phyloP scores from a whole-genome alignment of 441 rosid genomes.

The Mallotus repandus region DNA sequence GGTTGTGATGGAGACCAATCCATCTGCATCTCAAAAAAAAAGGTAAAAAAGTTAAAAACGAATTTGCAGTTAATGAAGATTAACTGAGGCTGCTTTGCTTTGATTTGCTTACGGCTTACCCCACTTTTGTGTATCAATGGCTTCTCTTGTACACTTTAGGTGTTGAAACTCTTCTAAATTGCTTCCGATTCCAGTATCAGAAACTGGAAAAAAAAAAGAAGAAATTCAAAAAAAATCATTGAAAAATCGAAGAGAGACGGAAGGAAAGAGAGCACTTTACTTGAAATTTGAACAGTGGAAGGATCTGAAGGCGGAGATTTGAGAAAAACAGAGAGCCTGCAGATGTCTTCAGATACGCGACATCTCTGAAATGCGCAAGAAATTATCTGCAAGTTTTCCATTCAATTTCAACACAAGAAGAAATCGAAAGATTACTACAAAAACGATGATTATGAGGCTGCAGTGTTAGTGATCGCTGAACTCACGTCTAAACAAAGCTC shows the following conservation, averaged over 20 bases:
- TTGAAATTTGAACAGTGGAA: conserved; percentile 46
- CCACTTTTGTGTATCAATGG: conserved; percentile 50
- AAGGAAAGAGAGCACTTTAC: conserved; percentile 32
- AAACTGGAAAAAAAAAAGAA: conserved; percentile 35
- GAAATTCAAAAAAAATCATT: background rate
- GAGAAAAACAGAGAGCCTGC: conserved; percentile 65
- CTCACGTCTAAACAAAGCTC: background rate
- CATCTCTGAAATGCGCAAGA: conserved; percentile 75
- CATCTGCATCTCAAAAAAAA: conserved; percentile 58
- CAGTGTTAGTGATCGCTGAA: background rate
- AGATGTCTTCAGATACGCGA: conserved; percentile 55
- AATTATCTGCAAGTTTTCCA: conserved; percentile 45
- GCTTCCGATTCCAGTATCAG: conserved; percentile 76
- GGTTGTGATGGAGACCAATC: conserved; percentile 63
- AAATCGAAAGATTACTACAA: too few relatives aligned
- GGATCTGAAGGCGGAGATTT: conserved; percentile 30
- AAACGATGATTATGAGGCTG: background rate
- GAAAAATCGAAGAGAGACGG: background rate
- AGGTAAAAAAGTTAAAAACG: background rate
- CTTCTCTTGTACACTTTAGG: conserved; percentile 35
- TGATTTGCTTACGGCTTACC: conserved; percentile 35
- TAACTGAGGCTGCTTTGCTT: conserved; percentile 2
- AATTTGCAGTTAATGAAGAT: too few relatives aligned
- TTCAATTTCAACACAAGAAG: too few relatives aligned
- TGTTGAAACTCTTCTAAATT: conserved; percentile 59